Base-by-base conservation (phyloP, 2,329 filamentous ascomycete genomes). In the Hypoxylon sp. region DNA sequence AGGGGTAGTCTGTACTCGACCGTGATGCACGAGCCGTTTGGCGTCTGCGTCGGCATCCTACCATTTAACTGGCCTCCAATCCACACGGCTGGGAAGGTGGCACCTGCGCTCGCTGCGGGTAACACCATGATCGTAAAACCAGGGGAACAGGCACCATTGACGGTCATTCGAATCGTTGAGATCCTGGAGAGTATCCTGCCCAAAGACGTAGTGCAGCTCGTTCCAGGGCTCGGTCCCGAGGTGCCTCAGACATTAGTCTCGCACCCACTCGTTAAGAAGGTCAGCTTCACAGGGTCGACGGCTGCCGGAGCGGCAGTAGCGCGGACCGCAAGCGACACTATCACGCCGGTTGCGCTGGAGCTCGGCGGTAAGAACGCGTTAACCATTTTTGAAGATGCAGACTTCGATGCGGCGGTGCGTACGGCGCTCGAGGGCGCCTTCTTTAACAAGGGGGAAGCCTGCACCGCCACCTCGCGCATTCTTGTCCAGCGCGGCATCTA, bases 401-500 rank as follows among this genome's bases (percentile, higher is more conserved):
- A 93, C 76, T 90, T 93, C 66, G 90, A 93, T 75, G 86, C 91
- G 77, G 89, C 91, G 75, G 89, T 93, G 79, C 87, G 88, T 70
- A 92, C 90, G 90, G 90, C 91, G 83, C 92, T 92, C 82, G 87
- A 87, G 71, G 87, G 87, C 67, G 88, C 89, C 78, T 89, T 87
- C 82, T 89, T 81, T 82, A 89, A 89, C 83, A 86, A 89, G 78
- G 87, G 87, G 73, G 86, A 89, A 79, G 84, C 82, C 80, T 89
- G 87, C 83, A 93, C 90, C 77, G 92, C 92, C 67, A 91, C 91
- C 72, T 93, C 91, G 68, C 90, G 93, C 77, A 88, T 96, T 80
- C 94, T 93, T 81, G 93, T 96, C 61, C 92, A 96, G 81, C 92
- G 95, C 77, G 85, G 85, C 69, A 91, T 96, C 82, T 94, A 95